Conservation (phyloP, 2,329 filamentous ascomycete genomes). For the Fusarium tanahbumbuense region DNA sequence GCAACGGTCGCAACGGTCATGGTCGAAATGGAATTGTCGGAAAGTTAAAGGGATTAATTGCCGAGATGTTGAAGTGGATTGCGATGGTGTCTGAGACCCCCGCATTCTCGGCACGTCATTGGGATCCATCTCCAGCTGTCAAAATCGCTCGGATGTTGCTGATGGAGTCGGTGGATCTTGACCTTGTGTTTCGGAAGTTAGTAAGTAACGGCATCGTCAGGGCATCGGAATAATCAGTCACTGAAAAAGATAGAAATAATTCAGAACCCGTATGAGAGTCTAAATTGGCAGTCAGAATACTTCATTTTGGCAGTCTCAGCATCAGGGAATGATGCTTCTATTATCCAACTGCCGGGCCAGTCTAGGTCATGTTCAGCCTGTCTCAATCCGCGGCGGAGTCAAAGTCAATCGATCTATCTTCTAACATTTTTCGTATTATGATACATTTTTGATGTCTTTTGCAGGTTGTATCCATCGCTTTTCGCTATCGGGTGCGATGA, state of each 20-base stretch:
- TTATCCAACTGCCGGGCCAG: neutral
- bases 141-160: constrained; percentile 17
- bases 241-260: neutral
- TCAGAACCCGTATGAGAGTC: accelerated
- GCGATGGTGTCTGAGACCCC: neutral
- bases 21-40: neutral
- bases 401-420: neutral
- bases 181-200: constrained; percentile 14
- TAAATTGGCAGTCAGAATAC: accelerated
- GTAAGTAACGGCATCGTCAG: neutral
- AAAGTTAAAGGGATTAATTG: neutral
- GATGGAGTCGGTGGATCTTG: constrained; percentile 18
- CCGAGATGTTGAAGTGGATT: constrained; percentile 4
- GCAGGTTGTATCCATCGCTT: neutral
- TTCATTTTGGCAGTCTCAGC: too few relatives aligned
- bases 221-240: too few relatives aligned
- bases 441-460: neutral
- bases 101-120: constrained; percentile 23
- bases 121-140: constrained; percentile 11
- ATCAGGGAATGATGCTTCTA: neutral
- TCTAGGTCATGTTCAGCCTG: neutral
- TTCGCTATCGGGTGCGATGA: neutral
- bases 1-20: constrained; percentile 5
- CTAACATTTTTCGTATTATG: neutral
- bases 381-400: neutral